These are phyloP conservation scores for Royoungia palumana DNA, from an alignment of 768 basidiomycete genomes.

Conservation along the genomic window DNA sequence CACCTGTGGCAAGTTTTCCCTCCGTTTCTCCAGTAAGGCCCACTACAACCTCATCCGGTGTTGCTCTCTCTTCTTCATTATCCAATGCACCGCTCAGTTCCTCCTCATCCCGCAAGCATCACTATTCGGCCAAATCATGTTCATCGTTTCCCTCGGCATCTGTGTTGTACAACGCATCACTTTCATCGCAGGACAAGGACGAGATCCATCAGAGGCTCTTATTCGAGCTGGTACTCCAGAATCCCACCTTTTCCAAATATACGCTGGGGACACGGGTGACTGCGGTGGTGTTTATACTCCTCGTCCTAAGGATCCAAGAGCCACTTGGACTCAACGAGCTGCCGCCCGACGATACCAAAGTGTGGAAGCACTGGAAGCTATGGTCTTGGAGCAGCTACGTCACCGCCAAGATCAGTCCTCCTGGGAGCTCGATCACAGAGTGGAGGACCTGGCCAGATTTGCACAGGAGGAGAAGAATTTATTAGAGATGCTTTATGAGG, in stretches of 20 bases:
- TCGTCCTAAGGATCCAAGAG: conserved; percentile 18
- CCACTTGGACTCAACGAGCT: conserved; percentile 17
- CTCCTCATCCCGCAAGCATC: conserved; percentile 33
- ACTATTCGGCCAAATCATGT: conserved; percentile 36
- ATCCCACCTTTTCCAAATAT: conserved; percentile 23
- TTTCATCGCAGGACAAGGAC: conserved; percentile 37
- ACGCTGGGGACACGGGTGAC: conserved; percentile 25
- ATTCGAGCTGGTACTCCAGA: conserved; percentile 19
- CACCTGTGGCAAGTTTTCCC: conserved; percentile 30
- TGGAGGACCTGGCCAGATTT: conserved; percentile 20
- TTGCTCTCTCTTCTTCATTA: conserved; percentile 29
- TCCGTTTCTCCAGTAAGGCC: conserved; percentile 25
- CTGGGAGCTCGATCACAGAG: conserved; percentile 9
- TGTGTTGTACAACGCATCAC: conserved; percentile 35
- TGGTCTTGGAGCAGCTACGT: conserved; percentile 15
- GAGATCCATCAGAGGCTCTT: conserved; percentile 25
- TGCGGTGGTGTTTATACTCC: conserved; percentile 23
- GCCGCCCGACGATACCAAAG: conserved; percentile 29
- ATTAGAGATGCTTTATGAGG: conserved; percentile 21
- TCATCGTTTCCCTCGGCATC: conserved; percentile 30
- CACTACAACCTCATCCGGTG: conserved; percentile 26
- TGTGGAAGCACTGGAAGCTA: conserved; percentile 28
- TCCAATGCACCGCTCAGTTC: conserved; percentile 35
- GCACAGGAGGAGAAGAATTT: conserved; percentile 15
- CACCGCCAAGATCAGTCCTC: conserved; percentile 24